Evolutionary conservation across 2,329 filamentous ascomycete genomes (phyloP), one percentile per base, ranked within the genome.

Genomic region (Teratosphaeria zuluensis): DNA sequence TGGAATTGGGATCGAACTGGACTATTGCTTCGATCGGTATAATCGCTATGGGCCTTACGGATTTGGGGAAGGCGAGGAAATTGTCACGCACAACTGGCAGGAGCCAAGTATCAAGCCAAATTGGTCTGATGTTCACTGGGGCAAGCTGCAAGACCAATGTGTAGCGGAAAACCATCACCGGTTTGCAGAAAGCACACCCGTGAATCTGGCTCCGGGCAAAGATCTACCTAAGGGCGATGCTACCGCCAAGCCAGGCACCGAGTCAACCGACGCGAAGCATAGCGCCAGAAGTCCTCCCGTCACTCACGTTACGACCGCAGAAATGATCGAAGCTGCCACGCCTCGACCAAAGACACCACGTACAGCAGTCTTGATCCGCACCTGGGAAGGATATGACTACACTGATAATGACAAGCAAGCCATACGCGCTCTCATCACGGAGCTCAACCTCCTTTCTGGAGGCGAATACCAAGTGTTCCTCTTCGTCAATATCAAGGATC

Each of bases 121-220:
- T 24, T 91, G 87, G 85, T 76, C 81, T 31, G 75, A 77, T 30
- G 81, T 90, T 33, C 80, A 83, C 62, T 94, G 89, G 89, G 86
- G 86, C 14, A 73, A 80, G 33, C 75, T 92, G 19, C 88, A 92
- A 69, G 76, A 83, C 56, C 74, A 81, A 31, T 94, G 89, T 67
- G 70, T 85, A 0, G 73, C 80, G 63, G 79, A 77, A 64, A 95
- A 95, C 72, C 77, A 81, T 59, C 80, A 81, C 42, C 83, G 90
- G 21, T 94, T 68, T 61, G 65, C 66, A 6, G 71, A 71, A 1
- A 65, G 66, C 28, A 74, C 75, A 78, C 70, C 77, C 16, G 60
- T 62, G n/a, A 59, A 63, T 3, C 58, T 66, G 8, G 59, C 57
- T n/a, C 65, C 66, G 3, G 63, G 62, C 31, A 63, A 66, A 54